Base-by-base conservation (phyloP, 352 stramenopile genomes). In the Pythium angustatum region DNA sequence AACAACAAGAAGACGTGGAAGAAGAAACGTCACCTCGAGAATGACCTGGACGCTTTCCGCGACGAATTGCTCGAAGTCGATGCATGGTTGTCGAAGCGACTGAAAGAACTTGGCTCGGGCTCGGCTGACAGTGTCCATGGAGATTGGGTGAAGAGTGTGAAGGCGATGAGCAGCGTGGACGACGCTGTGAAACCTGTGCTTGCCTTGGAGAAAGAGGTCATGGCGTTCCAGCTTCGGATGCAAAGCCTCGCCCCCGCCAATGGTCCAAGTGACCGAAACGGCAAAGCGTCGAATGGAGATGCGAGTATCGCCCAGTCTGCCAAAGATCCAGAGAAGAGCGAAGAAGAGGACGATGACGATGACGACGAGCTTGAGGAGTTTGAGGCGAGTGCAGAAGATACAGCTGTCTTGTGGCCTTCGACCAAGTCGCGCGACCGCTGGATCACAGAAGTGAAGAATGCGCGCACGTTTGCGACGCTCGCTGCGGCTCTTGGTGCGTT, bases 351-450 rank as follows among this genome's bases (percentile, higher is more conserved):
- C 2, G 82, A 76, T 15, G 70, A 78, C n/a, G 73, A 94, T 21
- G 85, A 94, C 1, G 87, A 94, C 19, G 87, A 95, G 34, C 76
- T 92, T 15, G 72, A 88, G 10, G 60, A 76, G 5, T 69, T 84
- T 17, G 86, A 92, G 28, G 61, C 62, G 21, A 53, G 79, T 19
- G 72, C 67, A 0, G 83, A 96, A n/a, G 81, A 90, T 34, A 79
- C 75, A 0, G 68, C 77, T 5, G 73, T 77, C 27, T 53, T 96
- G 21, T 96, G 87, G 87, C 87, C 87, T 21, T 90, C 80, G 0
- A 80, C 75, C 26, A 75, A 85, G 54, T 89, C 81, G 30, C 85
- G 85, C 10, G 71, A 82, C 24, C 85, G 87, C 5, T 96, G 87
- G 87, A 71, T 94, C 40, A 64, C 71, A 4, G 81, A 76, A 26